phyloP scores from a whole-genome alignment of 2,329 filamentous ascomycete species.

The Onygenales sp. region DNA sequence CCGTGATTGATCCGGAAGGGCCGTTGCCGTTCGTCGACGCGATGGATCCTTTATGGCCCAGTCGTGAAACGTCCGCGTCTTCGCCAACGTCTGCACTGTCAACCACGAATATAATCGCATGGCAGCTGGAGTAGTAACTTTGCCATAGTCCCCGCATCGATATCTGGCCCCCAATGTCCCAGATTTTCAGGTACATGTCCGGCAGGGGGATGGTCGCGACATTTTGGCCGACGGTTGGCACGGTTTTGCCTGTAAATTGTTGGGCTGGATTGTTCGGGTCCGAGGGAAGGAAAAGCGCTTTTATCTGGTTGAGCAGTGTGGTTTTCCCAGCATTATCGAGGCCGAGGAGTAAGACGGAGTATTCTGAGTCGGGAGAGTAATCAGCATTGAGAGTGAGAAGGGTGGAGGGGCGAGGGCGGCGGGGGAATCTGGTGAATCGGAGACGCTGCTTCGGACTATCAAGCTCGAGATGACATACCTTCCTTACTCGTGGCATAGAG shows the following conservation, averaged over 20 bases:
- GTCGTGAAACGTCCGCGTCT: conserved; percentile 59
- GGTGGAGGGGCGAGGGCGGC: neutral
- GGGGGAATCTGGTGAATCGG: neutral
- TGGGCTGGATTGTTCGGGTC: conserved; percentile 28
- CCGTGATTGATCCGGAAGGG: conserved; percentile 18
- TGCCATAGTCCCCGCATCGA: conserved; percentile 86
- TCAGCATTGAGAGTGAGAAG: neutral
- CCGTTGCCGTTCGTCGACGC: neutral
- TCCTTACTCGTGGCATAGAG: conserved; percentile 95
- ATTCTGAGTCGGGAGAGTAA: conserved; percentile 50
- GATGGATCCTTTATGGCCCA: conserved; percentile 16
- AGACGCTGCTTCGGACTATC: neutral
- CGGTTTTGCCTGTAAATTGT: conserved; percentile 65
- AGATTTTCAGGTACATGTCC: conserved; percentile 96
- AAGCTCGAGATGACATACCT: conserved; percentile 43
- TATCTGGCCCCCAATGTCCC: conserved; percentile 94
- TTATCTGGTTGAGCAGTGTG: conserved; percentile 94
- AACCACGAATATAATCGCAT: conserved; percentile 96
- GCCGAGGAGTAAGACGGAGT: conserved; percentile 91
- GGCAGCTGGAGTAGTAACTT: conserved; percentile 85
- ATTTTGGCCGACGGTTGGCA: conserved; percentile 95
- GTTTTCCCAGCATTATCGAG: conserved; percentile 98
- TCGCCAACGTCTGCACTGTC: conserved; percentile 83
- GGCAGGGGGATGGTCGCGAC: conserved; percentile 83
- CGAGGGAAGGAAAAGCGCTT: conserved; percentile 59